Percentiles rank a stretch among this genome's conserved stretches.
Conservation (phyloP, 179 eudicot species). For the Drosera spatulata region DNA sequence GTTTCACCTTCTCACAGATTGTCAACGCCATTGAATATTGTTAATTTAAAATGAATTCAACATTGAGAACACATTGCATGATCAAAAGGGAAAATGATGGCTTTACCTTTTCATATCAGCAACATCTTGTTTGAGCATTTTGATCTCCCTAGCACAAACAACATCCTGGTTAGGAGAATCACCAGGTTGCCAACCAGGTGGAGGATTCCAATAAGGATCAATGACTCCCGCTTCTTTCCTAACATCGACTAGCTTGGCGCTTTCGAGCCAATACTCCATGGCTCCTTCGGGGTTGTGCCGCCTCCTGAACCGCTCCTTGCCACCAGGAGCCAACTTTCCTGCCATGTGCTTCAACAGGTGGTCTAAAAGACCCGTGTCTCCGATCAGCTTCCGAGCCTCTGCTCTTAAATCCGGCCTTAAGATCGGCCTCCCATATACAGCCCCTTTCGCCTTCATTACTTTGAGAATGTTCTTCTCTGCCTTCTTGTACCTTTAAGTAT, state of each 20-base stretch:
- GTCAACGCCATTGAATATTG: neutral
- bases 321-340: slow-evolving; percentile 75
- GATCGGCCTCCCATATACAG: slow-evolving; percentile 54
- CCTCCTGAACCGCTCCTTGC: slow-evolving; percentile 61
- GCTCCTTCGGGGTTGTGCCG: slow-evolving; percentile 86
- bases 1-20: neutral
- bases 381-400: slow-evolving; percentile 76
- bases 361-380: slow-evolving; percentile 89
- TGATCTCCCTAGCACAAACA: slow-evolving; percentile 50
- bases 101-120: slow-evolving; percentile 46
- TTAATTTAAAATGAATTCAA: no score
- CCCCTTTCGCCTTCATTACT: slow-evolving; percentile 70
- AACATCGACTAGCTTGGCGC: slow-evolving; percentile 58
- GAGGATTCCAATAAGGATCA: slow-evolving; percentile 85
- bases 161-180: slow-evolving; percentile 70
- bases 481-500: slow-evolving; percentile 43
- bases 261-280: slow-evolving; percentile 95
- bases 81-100: no score
- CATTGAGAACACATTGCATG: no score
- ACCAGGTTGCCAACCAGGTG: slow-evolving; percentile 85
- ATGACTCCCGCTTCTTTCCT: slow-evolving; percentile 54
- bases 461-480: slow-evolving; percentile 61
- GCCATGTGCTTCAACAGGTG: slow-evolving; percentile 96
- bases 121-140: slow-evolving; percentile 43
- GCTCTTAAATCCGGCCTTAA: slow-evolving; percentile 64